Evolutionary conservation across 345 rosid genomes (phyloP).

Genomic region (Litchi chinensis): DNA sequence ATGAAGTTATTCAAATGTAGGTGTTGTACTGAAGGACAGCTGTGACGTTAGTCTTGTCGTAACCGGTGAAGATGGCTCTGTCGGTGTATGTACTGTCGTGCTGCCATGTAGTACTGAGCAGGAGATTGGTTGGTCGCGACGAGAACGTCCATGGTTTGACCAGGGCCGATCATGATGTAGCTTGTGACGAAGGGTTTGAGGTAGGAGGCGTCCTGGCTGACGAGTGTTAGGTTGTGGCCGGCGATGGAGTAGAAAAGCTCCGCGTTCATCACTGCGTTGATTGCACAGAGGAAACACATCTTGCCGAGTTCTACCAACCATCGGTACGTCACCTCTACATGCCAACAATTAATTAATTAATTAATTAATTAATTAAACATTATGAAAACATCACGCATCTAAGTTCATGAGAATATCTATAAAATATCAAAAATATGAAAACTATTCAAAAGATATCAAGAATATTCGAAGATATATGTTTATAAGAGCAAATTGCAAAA

Average conservation of each 20-base stretch:
- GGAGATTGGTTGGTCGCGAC: slow-evolving; percentile 21
- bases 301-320: not conserved
- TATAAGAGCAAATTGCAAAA: no score
- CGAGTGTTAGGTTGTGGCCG: slow-evolving; percentile 24
- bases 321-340: not conserved
- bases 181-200: slow-evolving; percentile 21
- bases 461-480: no score
- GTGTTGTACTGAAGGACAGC: slow-evolving; percentile 21
- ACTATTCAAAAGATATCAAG: no score
- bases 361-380: no score
- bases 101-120: slow-evolving; percentile 24
- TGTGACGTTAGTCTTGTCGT: slow-evolving; percentile 19
- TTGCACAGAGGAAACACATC: not conserved
- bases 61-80: not conserved
- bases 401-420: no score
- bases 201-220: slow-evolving; percentile 29
- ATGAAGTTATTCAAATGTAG: not conserved
- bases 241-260: slow-evolving; percentile 1
- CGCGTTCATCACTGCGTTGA: slow-evolving; percentile 6
- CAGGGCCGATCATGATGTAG: slow-evolving; percentile 27
- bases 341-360: no score
- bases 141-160: slow-evolving; percentile 32
- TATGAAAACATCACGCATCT: no score
- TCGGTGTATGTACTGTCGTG: slow-evolving; percentile 7
- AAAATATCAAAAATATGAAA: no score